Evolutionary conservation across 2,329 filamentous ascomycete species (phyloP).

Genomic region (Paramyrothecium sp.): DNA sequence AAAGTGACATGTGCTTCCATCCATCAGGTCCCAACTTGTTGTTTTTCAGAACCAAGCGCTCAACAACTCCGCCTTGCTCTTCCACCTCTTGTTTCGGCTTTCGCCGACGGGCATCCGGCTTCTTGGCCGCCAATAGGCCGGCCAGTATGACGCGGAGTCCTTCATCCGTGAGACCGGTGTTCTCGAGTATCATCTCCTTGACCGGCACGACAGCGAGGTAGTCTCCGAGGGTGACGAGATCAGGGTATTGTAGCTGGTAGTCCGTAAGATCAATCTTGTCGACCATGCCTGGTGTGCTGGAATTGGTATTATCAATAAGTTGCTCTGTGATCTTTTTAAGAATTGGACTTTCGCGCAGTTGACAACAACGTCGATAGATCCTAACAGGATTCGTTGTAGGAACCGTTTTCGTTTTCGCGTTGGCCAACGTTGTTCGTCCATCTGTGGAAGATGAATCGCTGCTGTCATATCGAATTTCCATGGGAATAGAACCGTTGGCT

Average conservation of each 20-base stretch:
- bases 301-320: slow-evolving; percentile 69
- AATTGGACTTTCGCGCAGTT: slow-evolving; percentile 88
- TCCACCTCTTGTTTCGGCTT: slow-evolving; percentile 41
- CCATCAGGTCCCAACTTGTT: slow-evolving; percentile 86
- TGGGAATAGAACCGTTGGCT: slow-evolving; percentile 80
- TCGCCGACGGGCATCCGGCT: slow-evolving; percentile 54
- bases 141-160: slow-evolving; percentile 83
- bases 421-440: slow-evolving; percentile 11
- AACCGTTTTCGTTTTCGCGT: slow-evolving; percentile 29
- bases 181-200: slow-evolving; percentile 80
- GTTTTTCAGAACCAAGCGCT: slow-evolving; percentile 85
- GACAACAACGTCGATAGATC: slow-evolving; percentile 93
- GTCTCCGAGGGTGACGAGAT: slow-evolving; percentile 85
- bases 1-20: slow-evolving; percentile 88
- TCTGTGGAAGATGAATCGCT: slow-evolving; percentile 52
- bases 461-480: slow-evolving; percentile 75
- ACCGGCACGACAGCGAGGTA: slow-evolving; percentile 93
- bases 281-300: slow-evolving; percentile 70
- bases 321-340: slow-evolving; percentile 90
- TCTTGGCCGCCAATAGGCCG: slow-evolving; percentile 78
- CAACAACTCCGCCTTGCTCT: slow-evolving; percentile 70
- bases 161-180: slow-evolving; percentile 84
- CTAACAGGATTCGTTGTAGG: slow-evolving; percentile 89
- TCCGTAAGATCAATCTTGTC: slow-evolving; percentile 80
- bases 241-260: slow-evolving; percentile 78